These are phyloP conservation scores for Venturia asperata DNA, from an alignment of 2,329 filamentous ascomycete species.

Conservation along the genomic window DNA sequence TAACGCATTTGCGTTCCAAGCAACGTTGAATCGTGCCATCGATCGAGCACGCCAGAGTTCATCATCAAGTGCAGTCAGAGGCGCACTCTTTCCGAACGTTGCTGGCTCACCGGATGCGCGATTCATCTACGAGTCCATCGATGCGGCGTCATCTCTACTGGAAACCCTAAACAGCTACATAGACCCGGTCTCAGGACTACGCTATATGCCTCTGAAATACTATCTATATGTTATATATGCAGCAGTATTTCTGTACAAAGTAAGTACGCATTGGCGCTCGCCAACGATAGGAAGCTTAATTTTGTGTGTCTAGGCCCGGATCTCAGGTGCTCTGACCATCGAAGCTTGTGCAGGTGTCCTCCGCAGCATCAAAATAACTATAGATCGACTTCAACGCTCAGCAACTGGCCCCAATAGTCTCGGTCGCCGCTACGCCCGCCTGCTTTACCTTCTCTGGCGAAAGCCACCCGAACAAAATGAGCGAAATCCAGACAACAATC, in stretches of 20 bases:
- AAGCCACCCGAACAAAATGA: background rate
- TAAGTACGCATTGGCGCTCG: background rate
- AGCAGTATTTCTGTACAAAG: constrained; percentile 41
- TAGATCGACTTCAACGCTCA: constrained; percentile 5
- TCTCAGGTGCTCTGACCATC: background rate
- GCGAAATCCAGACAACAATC: background rate
- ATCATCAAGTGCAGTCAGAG: background rate
- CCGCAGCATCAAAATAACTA: background rate
- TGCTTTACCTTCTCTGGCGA: background rate
- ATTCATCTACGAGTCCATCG: constrained; percentile 45
- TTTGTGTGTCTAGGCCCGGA: background rate
- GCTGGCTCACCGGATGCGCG: constrained; percentile 42
- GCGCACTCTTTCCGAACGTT: constrained; percentile 45
- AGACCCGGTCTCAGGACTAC: constrained; percentile 39
- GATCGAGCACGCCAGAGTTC: constrained; percentile 26
- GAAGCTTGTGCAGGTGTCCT: background rate
- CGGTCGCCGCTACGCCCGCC: background rate
- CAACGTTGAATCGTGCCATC: constrained; percentile 48
- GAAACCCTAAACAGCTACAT: constrained; percentile 46
- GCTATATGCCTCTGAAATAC: constrained; percentile 44
- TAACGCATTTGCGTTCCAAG: constrained; percentile 69
- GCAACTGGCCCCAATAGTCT: background rate
- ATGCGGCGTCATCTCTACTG: constrained; percentile 43
- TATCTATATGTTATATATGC: constrained; percentile 45
- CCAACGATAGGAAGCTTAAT: background rate